These are phyloP conservation scores for Debaryomyces maramus DNA, from an alignment of 805 yeast genomes.

Conservation along the genomic window DNA sequence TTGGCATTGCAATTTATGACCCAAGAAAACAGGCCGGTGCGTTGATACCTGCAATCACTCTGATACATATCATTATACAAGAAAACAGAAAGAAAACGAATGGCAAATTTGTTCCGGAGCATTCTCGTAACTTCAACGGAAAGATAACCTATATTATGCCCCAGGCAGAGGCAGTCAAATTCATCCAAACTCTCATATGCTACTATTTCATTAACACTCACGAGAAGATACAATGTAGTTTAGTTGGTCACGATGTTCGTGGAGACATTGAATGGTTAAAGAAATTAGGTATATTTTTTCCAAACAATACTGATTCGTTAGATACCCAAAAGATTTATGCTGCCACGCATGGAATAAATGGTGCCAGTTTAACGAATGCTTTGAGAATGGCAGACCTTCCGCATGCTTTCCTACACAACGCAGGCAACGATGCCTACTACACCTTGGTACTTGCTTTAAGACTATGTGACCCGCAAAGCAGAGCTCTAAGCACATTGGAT, in stretches of 20 bases:
- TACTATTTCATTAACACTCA: slow-evolving; percentile 37
- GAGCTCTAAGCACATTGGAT: slow-evolving; percentile 17
- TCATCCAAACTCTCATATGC: slow-evolving; percentile 45
- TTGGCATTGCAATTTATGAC: slow-evolving; percentile 58
- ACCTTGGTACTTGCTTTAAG: slow-evolving; percentile 53
- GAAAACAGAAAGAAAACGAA: slow-evolving; percentile 47
- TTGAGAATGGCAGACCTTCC: slow-evolving; percentile 51
- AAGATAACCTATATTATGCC: slow-evolving; percentile 49
- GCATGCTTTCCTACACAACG: slow-evolving; percentile 62
- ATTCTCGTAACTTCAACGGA: slow-evolving; percentile 49
- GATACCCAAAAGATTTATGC: slow-evolving; percentile 54
- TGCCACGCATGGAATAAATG: slow-evolving; percentile 38
- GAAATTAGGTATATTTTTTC: slow-evolving; percentile 46
- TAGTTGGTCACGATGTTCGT: slow-evolving; percentile 61
- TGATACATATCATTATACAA: slow-evolving; percentile 43
- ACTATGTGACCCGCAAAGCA: slow-evolving; percentile 45
- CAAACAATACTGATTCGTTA: slow-evolving; percentile 24
- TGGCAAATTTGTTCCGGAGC: slow-evolving; percentile 56
- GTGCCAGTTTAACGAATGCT: slow-evolving; percentile 44
- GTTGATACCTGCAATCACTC: slow-evolving; percentile 40
- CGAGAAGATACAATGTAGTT: slow-evolving; percentile 20
- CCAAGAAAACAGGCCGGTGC: slow-evolving; percentile 46
- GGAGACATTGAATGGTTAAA: slow-evolving; percentile 59
- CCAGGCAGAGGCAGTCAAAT: slow-evolving; percentile 31
- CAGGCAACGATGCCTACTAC: slow-evolving; percentile 68